phyloP scores from a whole-genome alignment of 805 yeast species.

The Lachancea sp. region DNA sequence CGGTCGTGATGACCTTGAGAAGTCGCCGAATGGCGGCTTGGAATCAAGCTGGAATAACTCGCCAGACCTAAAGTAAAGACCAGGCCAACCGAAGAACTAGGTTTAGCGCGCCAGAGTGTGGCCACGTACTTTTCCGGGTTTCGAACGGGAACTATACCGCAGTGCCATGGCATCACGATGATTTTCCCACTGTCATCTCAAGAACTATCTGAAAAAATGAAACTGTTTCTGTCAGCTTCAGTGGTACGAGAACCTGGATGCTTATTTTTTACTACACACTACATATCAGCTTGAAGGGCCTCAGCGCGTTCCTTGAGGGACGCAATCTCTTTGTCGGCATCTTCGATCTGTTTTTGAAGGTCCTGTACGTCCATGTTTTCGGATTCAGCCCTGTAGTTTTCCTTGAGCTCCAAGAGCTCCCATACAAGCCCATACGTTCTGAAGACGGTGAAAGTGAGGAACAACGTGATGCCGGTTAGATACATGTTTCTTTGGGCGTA shows the following conservation, averaged over 20 bases:
- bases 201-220: no score
- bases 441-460: conserved; percentile 75
- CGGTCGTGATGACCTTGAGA: no score
- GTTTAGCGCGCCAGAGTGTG: no score
- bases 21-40: no score
- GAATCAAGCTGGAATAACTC: no score
- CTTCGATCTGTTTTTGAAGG: conserved; percentile 46
- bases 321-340: conserved; percentile 59
- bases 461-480: conserved; percentile 89
- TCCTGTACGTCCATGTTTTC: conserved; percentile 16
- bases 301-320: conserved; percentile 68
- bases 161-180: no score
- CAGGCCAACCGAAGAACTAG: no score
- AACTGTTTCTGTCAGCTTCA: no score
- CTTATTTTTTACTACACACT: neutral
- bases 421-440: conserved; percentile 78
- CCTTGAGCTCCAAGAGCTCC: conserved; percentile 61
- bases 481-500: conserved; percentile 96
- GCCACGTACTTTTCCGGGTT: no score
- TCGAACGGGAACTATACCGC: no score
- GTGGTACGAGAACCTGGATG: neutral
- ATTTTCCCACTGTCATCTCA: no score
- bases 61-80: no score
- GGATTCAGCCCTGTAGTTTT: conserved; percentile 35
- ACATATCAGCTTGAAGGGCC: conserved; percentile 54